These are phyloP conservation scores for Desmodesmus armatus DNA, from an alignment of 139 green algal species.

Conservation along the genomic window DNA sequence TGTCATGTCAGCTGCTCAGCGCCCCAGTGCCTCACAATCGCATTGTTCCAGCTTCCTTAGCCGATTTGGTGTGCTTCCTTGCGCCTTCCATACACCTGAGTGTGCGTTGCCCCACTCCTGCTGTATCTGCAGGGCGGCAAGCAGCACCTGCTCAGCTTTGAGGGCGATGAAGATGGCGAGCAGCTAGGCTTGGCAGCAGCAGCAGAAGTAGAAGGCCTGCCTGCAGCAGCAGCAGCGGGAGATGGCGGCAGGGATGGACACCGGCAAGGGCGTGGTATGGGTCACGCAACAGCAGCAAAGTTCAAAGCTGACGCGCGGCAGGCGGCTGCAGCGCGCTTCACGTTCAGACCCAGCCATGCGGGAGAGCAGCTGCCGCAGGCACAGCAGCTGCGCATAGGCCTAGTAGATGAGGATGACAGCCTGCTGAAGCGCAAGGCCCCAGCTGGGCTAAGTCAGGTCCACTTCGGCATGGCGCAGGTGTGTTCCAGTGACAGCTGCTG, in stretches of 20 bases:
- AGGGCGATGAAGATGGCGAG: no score
- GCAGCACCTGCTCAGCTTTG: no score
- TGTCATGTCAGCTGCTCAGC: no score
- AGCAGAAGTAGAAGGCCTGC: background rate
- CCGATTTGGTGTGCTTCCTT: no score
- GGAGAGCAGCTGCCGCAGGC: constrained; percentile 1
- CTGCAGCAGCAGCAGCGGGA: background rate
- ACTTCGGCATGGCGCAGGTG: constrained; percentile 10
- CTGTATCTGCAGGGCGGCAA: no score
- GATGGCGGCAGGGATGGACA: background rate
- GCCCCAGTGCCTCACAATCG: no score
- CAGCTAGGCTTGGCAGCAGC: no score
- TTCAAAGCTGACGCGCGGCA: constrained; percentile 1
- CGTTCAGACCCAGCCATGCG: background rate
- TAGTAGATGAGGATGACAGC: constrained; percentile 17
- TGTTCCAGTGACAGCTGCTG: background rate
- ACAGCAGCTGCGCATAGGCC: background rate
- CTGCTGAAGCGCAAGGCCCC: background rate
- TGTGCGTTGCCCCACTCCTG: no score
- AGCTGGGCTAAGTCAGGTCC: background rate
- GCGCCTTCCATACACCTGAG: no score
- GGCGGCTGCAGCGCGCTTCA: constrained; percentile 10
- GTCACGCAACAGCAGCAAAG: background rate
- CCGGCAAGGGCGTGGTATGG: background rate
- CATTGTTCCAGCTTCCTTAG: no score